phyloP scores from a whole-genome alignment of 805 yeast species.

The Metschnikowia baotianmanensis region DNA sequence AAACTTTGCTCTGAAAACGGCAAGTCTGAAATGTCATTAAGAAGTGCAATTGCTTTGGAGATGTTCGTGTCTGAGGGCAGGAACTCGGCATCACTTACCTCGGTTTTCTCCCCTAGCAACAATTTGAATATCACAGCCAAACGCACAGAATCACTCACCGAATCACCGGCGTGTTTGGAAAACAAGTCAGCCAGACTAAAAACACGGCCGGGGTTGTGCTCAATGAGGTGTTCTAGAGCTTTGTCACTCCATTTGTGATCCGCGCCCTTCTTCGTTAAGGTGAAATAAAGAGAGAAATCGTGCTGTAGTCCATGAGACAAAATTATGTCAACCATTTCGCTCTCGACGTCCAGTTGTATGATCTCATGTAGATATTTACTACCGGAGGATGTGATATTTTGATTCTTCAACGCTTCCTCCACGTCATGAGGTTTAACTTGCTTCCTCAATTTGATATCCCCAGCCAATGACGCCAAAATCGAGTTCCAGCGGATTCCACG shows the following conservation, averaged over 20 bases:
- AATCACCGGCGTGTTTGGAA: conserved; percentile 22
- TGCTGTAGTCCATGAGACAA: conserved; percentile 21
- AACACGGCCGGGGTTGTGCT: conserved; percentile 53
- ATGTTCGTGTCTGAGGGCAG: conserved; percentile 14
- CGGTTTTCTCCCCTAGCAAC: conserved; percentile 37
- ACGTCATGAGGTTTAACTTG: background rate
- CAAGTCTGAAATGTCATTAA: conserved; percentile 7
- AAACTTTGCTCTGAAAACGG: background rate
- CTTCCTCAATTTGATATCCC: conserved; percentile 3
- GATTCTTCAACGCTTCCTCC: conserved; percentile 1
- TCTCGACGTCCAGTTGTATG: background rate
- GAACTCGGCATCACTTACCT: conserved; percentile 28
- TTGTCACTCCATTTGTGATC: conserved; percentile 16
- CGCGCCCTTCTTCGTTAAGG: conserved; percentile 14
- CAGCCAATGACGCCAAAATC: conserved; percentile 2
- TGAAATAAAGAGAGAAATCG: conserved; percentile 31
- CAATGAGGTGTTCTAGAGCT: conserved; percentile 13
- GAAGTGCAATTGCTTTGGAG: conserved; percentile 14
- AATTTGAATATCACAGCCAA: conserved; percentile 33
- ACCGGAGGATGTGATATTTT: conserved; percentile 3
- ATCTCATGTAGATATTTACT: conserved; percentile 10
- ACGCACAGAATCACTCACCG: conserved; percentile 24
- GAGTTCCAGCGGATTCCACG: conserved; percentile 10
- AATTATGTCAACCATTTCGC: conserved; percentile 19
- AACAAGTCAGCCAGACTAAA: conserved; percentile 48